Evolutionary conservation across 768 basidiomycete genomes (phyloP), one percentile per base, ranked within the genome.

Genomic region (Mycena crocata): DNA sequence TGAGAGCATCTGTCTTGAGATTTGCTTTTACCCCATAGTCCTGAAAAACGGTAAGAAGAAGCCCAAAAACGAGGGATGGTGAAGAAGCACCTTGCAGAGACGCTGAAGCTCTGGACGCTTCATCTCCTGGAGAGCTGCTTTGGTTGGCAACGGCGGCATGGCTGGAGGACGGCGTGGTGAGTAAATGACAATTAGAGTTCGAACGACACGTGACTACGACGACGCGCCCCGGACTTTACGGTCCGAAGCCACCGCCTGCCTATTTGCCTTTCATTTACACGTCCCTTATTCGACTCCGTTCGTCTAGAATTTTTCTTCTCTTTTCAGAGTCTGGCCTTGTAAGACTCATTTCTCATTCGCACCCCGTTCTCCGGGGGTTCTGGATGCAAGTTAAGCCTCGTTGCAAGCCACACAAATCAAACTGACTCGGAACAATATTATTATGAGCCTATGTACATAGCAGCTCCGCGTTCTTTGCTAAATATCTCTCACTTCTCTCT

Each of bases 21-120:
- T 94, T 94, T 48, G 93, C 93, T 78, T 87, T 92, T 66, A 94
- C 87, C 63, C 92, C 92, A 73, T 90, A 88, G 71, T 93, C 91
- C 92, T 94, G 59, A 30, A 57, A 51, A 66, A 44, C 44, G 52
- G 72, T 50, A 70, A 73, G 59, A 72, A 66, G 60, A 59, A 35
- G 60, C 5, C 32, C 6, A 21, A 46, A 45, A 45, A 42, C 15
- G 23, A 63, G 51, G 40, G 26, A 35, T 13, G 32, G 6, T 52
- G 40, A 24, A 30, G 45, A 15, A 66, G 39, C 71, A 90, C 91
- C 81, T 93, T 93, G 85, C 93, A 93, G 77, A 94, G 84, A 57
- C 80, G 83, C 80, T 91, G 87, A 48, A 80, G 76, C 62, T 83
- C 89, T 58, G 72, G 75, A 14, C 84, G 79, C 68, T 82, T 85